phyloP scores from a whole-genome alignment of 2,329 filamentous ascomycete genomes.

The Rhexocercosporidium sp. region DNA sequence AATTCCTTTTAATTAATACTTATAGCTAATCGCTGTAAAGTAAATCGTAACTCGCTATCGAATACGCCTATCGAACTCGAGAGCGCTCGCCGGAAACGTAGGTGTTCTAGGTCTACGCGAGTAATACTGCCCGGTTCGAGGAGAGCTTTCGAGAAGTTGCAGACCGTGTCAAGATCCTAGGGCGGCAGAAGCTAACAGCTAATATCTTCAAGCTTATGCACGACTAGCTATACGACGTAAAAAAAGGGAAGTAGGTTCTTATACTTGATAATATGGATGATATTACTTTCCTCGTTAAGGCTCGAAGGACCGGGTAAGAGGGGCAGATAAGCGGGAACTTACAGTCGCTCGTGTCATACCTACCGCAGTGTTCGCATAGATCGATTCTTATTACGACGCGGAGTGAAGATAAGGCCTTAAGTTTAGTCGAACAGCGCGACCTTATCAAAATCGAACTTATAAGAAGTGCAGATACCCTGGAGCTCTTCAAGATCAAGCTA shows the following conservation, averaged over 20 bases:
- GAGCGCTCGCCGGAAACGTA: constrained; percentile 37
- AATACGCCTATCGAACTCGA: constrained; percentile 43
- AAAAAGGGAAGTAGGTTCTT: too few species aligned
- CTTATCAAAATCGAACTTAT: too few species aligned
- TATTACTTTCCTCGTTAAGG: constrained; percentile 30
- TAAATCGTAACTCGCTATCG: constrained; percentile 46
- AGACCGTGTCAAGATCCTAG: constrained; percentile 39
- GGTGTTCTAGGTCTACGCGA: constrained; percentile 48
- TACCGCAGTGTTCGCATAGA: constrained; percentile 34
- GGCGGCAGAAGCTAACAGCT: constrained; percentile 39
- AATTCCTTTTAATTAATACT: constrained; percentile 16
- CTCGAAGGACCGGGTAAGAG: constrained; percentile 20
- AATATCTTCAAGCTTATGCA: constrained; percentile 43
- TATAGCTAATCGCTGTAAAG: constrained; percentile 35
- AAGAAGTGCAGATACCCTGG: too few species aligned
- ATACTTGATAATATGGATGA: constrained; percentile 48
- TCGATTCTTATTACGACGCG: too few species aligned
- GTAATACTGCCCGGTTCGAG: constrained; percentile 43
- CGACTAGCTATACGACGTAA: constrained; percentile 38
- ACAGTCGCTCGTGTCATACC: constrained; percentile 28
- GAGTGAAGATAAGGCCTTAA: too few species aligned
- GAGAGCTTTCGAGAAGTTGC: constrained; percentile 45
- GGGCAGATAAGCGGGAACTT: constrained; percentile 20
- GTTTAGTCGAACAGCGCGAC: too few species aligned
- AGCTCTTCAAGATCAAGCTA: too few species aligned